Percentiles rank a stretch among this genome's conserved stretches.
These are phyloP conservation scores for Elongisporangium undulatum DNA, from an alignment of 352 stramenopile genomes.

Conservation along the genomic window DNA sequence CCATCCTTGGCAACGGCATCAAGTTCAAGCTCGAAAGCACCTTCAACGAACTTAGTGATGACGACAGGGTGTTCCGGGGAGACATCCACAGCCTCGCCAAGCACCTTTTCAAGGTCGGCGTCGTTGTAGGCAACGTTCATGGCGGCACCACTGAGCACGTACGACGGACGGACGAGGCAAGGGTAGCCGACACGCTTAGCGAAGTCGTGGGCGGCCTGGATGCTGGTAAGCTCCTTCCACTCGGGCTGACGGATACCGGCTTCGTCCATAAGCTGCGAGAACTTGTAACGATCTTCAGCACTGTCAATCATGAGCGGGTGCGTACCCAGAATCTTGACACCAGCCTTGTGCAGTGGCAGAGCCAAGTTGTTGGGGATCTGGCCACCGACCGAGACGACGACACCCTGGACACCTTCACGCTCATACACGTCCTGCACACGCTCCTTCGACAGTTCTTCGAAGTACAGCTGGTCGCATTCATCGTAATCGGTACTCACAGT, in stretches of 20 bases:
- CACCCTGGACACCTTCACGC: slow-evolving; percentile 74
- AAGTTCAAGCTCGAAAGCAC: slow-evolving; percentile 92
- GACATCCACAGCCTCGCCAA: slow-evolving; percentile 92
- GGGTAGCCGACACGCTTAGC: slow-evolving; percentile 92
- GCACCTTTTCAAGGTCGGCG: slow-evolving; percentile 79
- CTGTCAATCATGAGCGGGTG: slow-evolving; percentile 93
- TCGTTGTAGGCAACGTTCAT: slow-evolving; percentile 98
- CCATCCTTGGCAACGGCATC: slow-evolving; percentile 89
- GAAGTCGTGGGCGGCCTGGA: slow-evolving; percentile 89
- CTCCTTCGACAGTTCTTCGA: slow-evolving; percentile 94
- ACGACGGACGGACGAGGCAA: slow-evolving; percentile 96
- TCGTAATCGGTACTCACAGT: slow-evolving; percentile 98
- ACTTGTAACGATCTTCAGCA: slow-evolving; percentile 93
- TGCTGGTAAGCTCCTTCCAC: slow-evolving; percentile 89
- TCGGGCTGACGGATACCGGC: slow-evolving; percentile 84
- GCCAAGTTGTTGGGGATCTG: slow-evolving; percentile 97
- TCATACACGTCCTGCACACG: slow-evolving; percentile 95
- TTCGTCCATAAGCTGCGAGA: slow-evolving; percentile 95
- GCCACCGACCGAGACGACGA: slow-evolving; percentile 93
- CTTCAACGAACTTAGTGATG: slow-evolving; percentile 95
- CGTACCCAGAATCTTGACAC: slow-evolving; percentile 83
- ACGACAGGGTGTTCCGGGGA: slow-evolving; percentile 96
- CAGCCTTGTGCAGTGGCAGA: slow-evolving; percentile 85
- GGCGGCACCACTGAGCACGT: slow-evolving; percentile 96
- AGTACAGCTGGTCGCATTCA: slow-evolving; percentile 97